phyloP scores from a whole-genome alignment of 139 green algal species.

The Spirogloea muscicola region DNA sequence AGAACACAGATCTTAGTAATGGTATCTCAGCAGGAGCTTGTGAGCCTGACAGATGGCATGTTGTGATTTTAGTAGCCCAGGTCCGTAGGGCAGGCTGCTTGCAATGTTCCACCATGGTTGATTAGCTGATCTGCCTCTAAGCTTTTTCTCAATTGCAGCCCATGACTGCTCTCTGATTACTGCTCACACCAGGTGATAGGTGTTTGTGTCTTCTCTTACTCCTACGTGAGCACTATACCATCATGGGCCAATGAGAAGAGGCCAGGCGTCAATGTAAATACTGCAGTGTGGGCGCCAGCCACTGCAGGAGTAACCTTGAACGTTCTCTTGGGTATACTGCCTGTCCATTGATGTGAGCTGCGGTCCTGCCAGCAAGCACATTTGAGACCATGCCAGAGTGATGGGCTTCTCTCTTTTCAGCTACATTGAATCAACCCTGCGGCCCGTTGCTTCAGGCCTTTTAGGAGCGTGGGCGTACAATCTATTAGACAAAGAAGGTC shows the following conservation, averaged over 20 bases:
- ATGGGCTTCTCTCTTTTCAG: too few species aligned
- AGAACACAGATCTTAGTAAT: too few species aligned
- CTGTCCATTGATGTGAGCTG: neutral
- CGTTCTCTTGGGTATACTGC: conserved; percentile 10
- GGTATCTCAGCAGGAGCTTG: too few species aligned
- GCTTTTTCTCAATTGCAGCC: too few species aligned
- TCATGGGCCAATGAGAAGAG: conserved; percentile 40
- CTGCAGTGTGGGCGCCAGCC: conserved; percentile 16
- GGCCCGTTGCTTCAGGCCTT: conserved; percentile 13
- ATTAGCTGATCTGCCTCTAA: too few species aligned
- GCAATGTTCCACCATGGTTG: too few species aligned
- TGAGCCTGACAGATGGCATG: too few species aligned
- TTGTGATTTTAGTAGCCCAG: too few species aligned
- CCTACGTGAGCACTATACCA: conserved; percentile 34
- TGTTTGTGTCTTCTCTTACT: conserved; percentile 36
- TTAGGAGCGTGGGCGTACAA: conserved; percentile 32
- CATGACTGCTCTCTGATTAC: too few species aligned
- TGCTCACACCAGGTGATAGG: conserved; percentile 37
- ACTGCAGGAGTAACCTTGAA: conserved; percentile 4
- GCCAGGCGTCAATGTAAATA: conserved; percentile 28
- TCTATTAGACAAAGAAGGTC: conserved; percentile 13
- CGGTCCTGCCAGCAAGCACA: neutral
- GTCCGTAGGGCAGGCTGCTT: too few species aligned
- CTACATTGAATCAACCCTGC: too few species aligned
- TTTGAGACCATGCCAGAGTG: neutral